phyloP scores from a whole-genome alignment of 2,329 filamentous ascomycete species.

The Drechslerella coelobrocha region DNA sequence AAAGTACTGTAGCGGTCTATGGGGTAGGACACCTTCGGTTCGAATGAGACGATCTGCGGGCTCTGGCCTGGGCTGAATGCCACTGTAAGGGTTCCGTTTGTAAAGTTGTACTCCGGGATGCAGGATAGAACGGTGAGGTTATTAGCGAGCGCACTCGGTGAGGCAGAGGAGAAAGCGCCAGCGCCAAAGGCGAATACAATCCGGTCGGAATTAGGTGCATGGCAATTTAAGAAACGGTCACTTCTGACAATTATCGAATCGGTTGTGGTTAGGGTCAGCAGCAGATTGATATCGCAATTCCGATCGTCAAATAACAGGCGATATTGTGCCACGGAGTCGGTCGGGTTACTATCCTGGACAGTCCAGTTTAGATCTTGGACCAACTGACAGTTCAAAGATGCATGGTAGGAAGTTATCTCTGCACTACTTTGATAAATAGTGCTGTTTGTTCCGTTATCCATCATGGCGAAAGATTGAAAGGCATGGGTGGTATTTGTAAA shows the following conservation, averaged over 20 bases:
- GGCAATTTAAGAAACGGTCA: background rate
- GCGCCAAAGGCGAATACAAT: background rate
- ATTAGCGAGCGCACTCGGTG: background rate
- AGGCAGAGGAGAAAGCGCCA: background rate
- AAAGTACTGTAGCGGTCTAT: background rate
- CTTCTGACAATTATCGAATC: conserved; percentile 2
- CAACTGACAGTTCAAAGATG: conserved; percentile 1
- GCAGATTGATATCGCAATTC: background rate
- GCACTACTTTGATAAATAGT: conserved; percentile 3
- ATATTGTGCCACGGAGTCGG: background rate
- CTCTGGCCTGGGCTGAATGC: background rate
- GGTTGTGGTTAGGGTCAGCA: background rate
- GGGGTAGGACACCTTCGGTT: background rate
- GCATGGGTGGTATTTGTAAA: conserved; percentile 13
- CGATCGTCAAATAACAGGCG: background rate
- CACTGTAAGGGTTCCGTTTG: conserved; percentile 3
- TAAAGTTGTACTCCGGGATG: conserved; percentile 1
- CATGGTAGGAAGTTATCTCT: conserved; percentile 5
- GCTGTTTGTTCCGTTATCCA: background rate
- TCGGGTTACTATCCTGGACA: background rate
- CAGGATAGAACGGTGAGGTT: conserved; percentile 3
- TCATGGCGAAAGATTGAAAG: conserved; percentile 7
- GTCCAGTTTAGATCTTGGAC: conserved; percentile 8
- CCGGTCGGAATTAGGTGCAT: background rate
- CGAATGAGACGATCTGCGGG: background rate